phyloP scores from a whole-genome alignment of 345 rosid species.

The rapeseed (Brassica napus) region DNA sequence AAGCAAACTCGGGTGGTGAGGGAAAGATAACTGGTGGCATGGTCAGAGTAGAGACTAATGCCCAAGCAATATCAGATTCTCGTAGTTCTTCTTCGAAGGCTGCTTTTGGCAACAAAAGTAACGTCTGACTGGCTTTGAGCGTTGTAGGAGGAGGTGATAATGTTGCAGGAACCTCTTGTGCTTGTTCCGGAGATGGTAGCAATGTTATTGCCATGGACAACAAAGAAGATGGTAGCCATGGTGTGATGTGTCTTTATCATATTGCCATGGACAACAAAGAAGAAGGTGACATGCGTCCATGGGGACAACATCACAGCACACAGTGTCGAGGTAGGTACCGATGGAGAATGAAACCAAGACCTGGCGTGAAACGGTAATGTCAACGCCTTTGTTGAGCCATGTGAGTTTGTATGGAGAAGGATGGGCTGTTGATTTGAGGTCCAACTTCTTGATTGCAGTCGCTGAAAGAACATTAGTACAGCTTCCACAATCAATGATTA shows the following conservation, averaged over 20 bases:
- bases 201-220: background rate
- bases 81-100: background rate
- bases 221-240: background rate
- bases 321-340: background rate
- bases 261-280: background rate
- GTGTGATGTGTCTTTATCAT: background rate
- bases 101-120: background rate
- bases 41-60: background rate
- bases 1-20: background rate
- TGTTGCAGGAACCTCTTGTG: background rate
- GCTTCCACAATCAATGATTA: background rate
- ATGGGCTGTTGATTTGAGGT: background rate
- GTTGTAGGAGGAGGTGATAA: background rate
- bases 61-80: background rate
- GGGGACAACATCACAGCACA: background rate
- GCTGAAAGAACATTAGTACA: background rate
- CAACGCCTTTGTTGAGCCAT: background rate
- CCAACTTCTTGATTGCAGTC: background rate
- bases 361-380: background rate
- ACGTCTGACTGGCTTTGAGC: background rate
- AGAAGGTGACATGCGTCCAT: background rate
- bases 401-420: background rate
- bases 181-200: background rate
- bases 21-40: too few species aligned
- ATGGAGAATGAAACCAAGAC: background rate